Conservation (phyloP, 257 asterid species). For the Penstemon newberryi region DNA sequence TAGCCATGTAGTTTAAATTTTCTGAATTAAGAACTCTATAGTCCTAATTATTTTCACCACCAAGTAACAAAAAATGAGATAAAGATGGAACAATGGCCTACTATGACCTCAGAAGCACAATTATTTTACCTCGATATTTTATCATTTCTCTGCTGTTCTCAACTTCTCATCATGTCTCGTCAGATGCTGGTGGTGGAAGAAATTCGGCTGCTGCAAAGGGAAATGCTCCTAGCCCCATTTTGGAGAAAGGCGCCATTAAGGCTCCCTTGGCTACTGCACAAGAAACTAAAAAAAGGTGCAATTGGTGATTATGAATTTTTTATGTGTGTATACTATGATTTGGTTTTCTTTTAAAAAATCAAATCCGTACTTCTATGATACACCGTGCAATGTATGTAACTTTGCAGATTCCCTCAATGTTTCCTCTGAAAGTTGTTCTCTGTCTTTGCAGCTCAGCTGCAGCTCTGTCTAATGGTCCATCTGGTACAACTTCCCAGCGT, state of each 20-base stretch:
- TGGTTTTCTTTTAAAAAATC: conserved; percentile 16
- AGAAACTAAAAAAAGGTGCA: conserved; percentile 62
- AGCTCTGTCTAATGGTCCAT: conserved; percentile 48
- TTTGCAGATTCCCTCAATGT: conserved; percentile 10
- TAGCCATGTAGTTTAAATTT: conserved; percentile 3
- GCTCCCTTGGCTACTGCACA: conserved; percentile 26
- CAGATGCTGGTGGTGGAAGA: conserved; percentile 56
- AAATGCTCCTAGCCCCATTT: conserved; percentile 33
- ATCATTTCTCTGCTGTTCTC: conserved; percentile 17
- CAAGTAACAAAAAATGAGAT: neutral
- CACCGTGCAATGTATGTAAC: neutral
- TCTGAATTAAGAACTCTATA: neutral
- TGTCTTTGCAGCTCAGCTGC: conserved; percentile 52
- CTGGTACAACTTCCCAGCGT: conserved; percentile 44
- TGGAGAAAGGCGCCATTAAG: conserved; percentile 44
- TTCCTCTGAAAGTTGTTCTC: conserved; percentile 19
- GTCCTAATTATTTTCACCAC: conserved; percentile 5
- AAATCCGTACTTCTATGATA: conserved; percentile 12
- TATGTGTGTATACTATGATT: conserved; percentile 15
- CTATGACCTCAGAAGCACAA: neutral
- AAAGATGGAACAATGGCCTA: too few relatives aligned
- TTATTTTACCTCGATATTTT: neutral
- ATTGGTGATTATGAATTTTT: conserved; percentile 19
- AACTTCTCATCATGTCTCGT: conserved; percentile 29
- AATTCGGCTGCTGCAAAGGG: conserved; percentile 38